Evolutionary conservation across 139 green algal genomes (phyloP).

Genomic region (Mychonastes homosphaera): DNA sequence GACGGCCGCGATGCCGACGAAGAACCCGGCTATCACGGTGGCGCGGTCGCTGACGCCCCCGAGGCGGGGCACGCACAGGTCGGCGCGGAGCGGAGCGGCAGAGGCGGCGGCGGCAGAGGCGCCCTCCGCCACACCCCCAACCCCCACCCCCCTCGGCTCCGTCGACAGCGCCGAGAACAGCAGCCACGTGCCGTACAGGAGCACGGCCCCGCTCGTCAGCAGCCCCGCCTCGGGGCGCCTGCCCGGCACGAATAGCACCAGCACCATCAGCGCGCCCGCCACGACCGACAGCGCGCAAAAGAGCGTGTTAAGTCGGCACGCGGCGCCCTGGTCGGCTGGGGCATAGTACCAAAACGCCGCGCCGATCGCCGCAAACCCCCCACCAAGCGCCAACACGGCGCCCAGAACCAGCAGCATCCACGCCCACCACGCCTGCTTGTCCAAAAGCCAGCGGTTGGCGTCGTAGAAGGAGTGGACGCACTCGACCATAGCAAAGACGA

Average conservation of each 20-base stretch:
- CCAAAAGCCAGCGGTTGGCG: constrained; percentile 44
- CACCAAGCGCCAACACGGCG: constrained; percentile 25
- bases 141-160: constrained; percentile 9
- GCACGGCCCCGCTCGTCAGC: constrained; percentile 32
- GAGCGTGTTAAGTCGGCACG: constrained; percentile 69
- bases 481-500: constrained; percentile 69
- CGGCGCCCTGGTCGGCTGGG: constrained; percentile 6
- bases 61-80: too few species aligned
- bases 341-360: constrained; percentile 63
- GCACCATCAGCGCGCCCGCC: constrained; percentile 41
- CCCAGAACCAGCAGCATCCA: constrained; percentile 32
- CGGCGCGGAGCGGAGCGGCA: neutral
- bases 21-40: constrained; percentile 36
- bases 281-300: constrained; percentile 71
- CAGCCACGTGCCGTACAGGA: constrained; percentile 58
- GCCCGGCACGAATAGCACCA: constrained; percentile 47
- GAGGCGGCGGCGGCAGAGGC: neutral
- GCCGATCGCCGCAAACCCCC: constrained; percentile 42
- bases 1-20: constrained; percentile 37
- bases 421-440: constrained; percentile 21
- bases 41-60: too few species aligned
- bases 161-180: constrained; percentile 46
- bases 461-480: constrained; percentile 65
- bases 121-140: neutral
- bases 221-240: constrained; percentile 13